These are phyloP conservation scores for Balansia obtecta DNA, from an alignment of 2,329 filamentous ascomycete species.

Conservation along the genomic window DNA sequence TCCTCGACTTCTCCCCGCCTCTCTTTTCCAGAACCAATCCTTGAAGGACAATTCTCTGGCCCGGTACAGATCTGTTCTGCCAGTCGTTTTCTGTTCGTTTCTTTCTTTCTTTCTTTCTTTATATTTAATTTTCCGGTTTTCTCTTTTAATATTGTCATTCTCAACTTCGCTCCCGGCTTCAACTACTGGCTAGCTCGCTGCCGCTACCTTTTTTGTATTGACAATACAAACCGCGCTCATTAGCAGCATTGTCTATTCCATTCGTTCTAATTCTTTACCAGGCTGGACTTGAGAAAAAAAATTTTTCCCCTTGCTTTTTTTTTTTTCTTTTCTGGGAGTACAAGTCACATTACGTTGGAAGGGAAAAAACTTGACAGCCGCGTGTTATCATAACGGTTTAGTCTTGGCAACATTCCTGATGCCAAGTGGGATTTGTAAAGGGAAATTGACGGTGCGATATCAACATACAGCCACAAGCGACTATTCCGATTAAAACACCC, in stretches of 20 bases:
- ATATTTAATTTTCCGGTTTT: no score
- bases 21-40: conserved; percentile 6
- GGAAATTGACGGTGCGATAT: not conserved
- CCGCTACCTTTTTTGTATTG: conserved; percentile 33
- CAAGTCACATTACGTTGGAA: no score
- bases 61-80: conserved; percentile 16
- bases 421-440: not conserved
- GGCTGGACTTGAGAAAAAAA: conserved; percentile 3
- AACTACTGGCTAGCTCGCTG: conserved; percentile 46
- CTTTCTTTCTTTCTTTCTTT: conserved; percentile 21
- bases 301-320: not conserved
- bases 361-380: conserved; percentile 7
- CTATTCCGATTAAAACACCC: not conserved
- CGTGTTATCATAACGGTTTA: not conserved
- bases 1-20: not conserved
- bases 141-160: conserved; percentile 15
- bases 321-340: no score
- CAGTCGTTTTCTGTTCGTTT: conserved; percentile 5
- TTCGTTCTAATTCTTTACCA: not conserved
- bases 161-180: conserved; percentile 17
- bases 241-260: not conserved
- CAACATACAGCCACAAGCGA: not conserved
- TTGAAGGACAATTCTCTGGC: not conserved
- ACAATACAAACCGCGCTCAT: not conserved
- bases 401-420: no score